Conservation (phyloP, 345 rosid genomes). For the Hirschfeldia incana region DNA sequence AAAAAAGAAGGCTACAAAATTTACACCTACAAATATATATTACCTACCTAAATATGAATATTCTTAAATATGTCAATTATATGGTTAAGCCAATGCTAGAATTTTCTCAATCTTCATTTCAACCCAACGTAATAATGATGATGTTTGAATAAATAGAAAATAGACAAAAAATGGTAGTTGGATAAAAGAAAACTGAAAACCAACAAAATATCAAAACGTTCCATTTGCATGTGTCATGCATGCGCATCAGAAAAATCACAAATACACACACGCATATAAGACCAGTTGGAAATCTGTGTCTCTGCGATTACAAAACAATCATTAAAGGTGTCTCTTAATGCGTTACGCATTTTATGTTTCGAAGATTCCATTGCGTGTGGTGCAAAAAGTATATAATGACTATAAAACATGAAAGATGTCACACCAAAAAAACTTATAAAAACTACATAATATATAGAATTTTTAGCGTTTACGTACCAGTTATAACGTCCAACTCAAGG, state of each 20-base stretch:
- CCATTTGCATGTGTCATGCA: conserved; percentile 14
- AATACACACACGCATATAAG: neutral
- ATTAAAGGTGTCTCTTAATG: neutral
- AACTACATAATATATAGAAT: neutral
- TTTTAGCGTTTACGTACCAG: conserved; percentile 53
- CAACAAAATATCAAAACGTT: neutral
- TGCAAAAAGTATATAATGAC: conserved; percentile 15
- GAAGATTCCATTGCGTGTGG: conserved; percentile 30
- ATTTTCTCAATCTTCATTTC: neutral
- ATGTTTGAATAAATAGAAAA: neutral
- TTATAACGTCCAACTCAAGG: conserved; percentile 83
- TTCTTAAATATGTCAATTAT: neutral
- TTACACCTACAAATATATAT: neutral
- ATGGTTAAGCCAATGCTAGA: neutral
- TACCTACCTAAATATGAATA: neutral
- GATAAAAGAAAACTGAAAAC: conserved; percentile 2
- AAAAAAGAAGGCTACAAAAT: neutral
- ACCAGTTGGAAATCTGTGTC: neutral
- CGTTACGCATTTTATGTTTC: conserved; percentile 31
- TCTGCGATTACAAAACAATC: neutral
- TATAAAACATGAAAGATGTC: conserved; percentile 14
- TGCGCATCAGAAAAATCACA: neutral
- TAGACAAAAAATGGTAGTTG: neutral
- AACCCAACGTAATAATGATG: neutral
- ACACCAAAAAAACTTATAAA: neutral